Conservation (phyloP, 2,329 filamentous ascomycete species). For the Cercospora beticola region DNA sequence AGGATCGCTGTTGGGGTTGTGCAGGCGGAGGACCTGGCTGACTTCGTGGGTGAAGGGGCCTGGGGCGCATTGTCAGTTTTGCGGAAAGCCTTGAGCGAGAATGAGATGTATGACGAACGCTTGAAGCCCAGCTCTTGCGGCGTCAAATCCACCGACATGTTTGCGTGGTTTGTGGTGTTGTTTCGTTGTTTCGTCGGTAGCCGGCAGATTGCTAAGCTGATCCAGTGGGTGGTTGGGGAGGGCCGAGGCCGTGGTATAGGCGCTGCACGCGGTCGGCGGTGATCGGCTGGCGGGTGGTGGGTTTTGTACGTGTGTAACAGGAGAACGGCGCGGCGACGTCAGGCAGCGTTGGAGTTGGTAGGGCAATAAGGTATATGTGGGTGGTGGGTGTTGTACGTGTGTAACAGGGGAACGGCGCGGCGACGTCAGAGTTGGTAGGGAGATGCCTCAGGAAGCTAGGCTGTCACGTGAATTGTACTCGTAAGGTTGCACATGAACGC, state of each 20-base stretch:
- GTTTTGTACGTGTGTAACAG: slow-evolving; percentile 1
- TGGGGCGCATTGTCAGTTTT: slow-evolving; percentile 35
- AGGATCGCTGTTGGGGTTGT: slow-evolving; percentile 58
- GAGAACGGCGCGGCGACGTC: neutral
- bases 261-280: neutral
- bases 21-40: slow-evolving; percentile 59
- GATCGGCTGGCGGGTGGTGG: neutral
- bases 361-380: neutral
- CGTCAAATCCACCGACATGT: slow-evolving; percentile 93
- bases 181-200: slow-evolving; percentile 7
- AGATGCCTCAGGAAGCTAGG: too few relatives aligned
- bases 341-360: neutral
- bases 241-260: neutral
- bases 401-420: too few relatives aligned
- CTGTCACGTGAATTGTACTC: too few relatives aligned
- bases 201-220: slow-evolving; percentile 10
- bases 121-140: slow-evolving; percentile 89
- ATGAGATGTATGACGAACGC: slow-evolving; percentile 59
- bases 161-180: slow-evolving; percentile 34
- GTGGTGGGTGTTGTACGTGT: too few relatives aligned
- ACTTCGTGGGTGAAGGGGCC: slow-evolving; percentile 66
- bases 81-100: neutral
- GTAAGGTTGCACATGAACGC: too few relatives aligned
- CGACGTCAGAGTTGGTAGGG: too few relatives aligned
- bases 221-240: slow-evolving; percentile 3